Evolutionary conservation across 768 basidiomycete species (phyloP).

Genomic region (Myochromella boudieri): DNA sequence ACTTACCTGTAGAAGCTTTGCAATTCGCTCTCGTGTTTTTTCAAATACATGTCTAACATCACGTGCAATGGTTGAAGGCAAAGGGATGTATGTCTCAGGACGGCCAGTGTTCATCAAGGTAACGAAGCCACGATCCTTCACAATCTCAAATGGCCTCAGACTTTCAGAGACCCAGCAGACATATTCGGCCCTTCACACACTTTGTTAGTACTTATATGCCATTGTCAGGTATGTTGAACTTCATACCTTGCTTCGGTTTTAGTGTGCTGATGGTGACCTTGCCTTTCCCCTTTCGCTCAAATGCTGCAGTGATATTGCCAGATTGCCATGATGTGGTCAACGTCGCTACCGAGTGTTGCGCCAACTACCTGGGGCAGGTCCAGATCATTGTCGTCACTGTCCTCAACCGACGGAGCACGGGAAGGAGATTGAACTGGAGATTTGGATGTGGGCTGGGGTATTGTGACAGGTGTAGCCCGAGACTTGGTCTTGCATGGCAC

Average conservation of each 20-base stretch:
- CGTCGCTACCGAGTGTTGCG: too few species aligned
- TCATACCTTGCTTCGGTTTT: conserved; percentile 23
- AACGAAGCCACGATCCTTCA: conserved; percentile 31
- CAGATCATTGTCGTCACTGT: too few species aligned
- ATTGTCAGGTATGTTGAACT: too few species aligned
- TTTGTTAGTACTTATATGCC: too few species aligned
- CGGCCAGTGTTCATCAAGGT: conserved; percentile 30
- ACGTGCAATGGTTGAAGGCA: conserved; percentile 24
- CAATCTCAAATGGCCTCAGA: conserved; percentile 31
- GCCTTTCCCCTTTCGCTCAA: conserved; percentile 27
- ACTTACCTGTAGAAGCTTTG: conserved; percentile 24
- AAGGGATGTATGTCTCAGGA: conserved; percentile 31
- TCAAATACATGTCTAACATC: conserved; percentile 32
- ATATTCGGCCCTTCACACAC: conserved; percentile 21
- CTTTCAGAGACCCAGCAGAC: conserved; percentile 37
- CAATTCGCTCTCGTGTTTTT: conserved; percentile 15
- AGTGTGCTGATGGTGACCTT: conserved; percentile 25
- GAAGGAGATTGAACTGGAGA: too few species aligned
- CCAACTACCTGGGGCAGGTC: too few species aligned
- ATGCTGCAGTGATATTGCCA: conserved; percentile 16
- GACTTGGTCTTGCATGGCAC: too few species aligned
- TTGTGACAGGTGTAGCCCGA: too few species aligned
- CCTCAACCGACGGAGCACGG: too few species aligned
- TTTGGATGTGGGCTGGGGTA: too few species aligned
- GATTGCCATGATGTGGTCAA: too few species aligned